phyloP scores from a whole-genome alignment of 495 filamentous ascomycete species.

The Hypoxylon crocopeplum region DNA sequence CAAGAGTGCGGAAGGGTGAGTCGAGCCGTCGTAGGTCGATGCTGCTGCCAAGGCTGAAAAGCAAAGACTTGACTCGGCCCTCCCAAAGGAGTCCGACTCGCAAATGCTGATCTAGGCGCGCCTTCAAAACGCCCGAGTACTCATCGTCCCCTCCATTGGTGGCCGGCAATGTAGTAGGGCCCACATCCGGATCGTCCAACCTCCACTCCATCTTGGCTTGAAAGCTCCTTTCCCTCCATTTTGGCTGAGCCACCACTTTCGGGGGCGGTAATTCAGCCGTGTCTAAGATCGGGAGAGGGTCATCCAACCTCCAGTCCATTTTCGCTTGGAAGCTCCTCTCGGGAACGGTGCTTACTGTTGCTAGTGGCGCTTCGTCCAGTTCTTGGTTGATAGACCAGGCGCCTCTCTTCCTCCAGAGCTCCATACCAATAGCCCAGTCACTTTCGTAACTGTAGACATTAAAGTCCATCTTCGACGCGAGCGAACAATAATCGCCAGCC shows the following conservation, averaged over 20 bases:
- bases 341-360: neutral
- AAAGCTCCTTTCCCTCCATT: conserved; percentile 55
- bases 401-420: conserved; percentile 75
- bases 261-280: conserved; percentile 55
- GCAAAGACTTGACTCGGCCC: conserved; percentile 86
- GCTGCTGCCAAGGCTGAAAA: conserved; percentile 86
- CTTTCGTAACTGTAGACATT: conserved; percentile 99
- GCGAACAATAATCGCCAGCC: conserved; percentile 77
- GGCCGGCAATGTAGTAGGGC: conserved; percentile 1
- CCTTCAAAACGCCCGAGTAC: conserved; percentile 87
- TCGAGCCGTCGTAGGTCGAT: conserved; percentile 76
- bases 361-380: conserved; percentile 38
- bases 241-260: conserved; percentile 26
- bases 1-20: conserved; percentile 75
- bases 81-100: conserved; percentile 91
- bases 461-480: conserved; percentile 92
- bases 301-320: conserved; percentile 60
- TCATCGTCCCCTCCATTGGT: conserved; percentile 59
- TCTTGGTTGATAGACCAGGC: conserved; percentile 52
- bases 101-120: conserved; percentile 83
- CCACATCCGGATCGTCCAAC: conserved; percentile 47
- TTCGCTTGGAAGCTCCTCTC: conserved; percentile 60
- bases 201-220: conserved; percentile 63
- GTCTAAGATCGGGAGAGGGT: conserved; percentile 12
- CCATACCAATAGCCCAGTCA: conserved; percentile 86